Conservation (phyloP, 2,329 filamentous ascomycete species). For the Diaporthe longicolla region DNA sequence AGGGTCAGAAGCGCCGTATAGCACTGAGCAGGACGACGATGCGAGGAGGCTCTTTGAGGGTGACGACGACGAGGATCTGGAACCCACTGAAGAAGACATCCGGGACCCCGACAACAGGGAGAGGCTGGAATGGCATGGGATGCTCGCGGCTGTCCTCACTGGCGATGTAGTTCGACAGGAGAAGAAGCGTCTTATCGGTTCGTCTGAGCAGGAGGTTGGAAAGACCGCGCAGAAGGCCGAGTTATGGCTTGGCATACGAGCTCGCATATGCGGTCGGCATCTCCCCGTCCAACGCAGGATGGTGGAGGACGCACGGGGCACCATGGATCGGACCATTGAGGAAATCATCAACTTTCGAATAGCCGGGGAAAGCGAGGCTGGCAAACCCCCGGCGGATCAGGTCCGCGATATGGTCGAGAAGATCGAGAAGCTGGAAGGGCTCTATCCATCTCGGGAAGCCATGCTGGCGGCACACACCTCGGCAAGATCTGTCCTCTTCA, state of each 20-base stretch:
- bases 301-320: constrained; percentile 85
- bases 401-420: constrained; percentile 90
- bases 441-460: constrained; percentile 85
- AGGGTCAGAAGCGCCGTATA: constrained; percentile 84
- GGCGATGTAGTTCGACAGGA: constrained; percentile 98
- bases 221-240: constrained; percentile 80
- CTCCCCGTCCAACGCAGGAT: constrained; percentile 88
- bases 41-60: constrained; percentile 90
- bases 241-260: constrained; percentile 90
- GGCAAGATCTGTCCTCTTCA: constrained; percentile 82
- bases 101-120: constrained; percentile 90
- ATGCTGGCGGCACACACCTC: constrained; percentile 82
- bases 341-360: constrained; percentile 94
- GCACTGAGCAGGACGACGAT: constrained; percentile 76
- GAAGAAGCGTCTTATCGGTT: constrained; percentile 93
- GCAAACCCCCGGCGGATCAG: constrained; percentile 89
- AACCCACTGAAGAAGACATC: constrained; percentile 90
- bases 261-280: constrained; percentile 86
- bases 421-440: constrained; percentile 88
- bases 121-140: constrained; percentile 96
- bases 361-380: constrained; percentile 91
- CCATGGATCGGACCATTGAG: constrained; percentile 82
- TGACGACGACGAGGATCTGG: constrained; percentile 83
- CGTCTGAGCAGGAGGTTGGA: constrained; percentile 70
- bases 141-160: constrained; percentile 94